Evolutionary conservation across 305 asterid species (phyloP).

Genomic region (Solanum hybrid): DNA sequence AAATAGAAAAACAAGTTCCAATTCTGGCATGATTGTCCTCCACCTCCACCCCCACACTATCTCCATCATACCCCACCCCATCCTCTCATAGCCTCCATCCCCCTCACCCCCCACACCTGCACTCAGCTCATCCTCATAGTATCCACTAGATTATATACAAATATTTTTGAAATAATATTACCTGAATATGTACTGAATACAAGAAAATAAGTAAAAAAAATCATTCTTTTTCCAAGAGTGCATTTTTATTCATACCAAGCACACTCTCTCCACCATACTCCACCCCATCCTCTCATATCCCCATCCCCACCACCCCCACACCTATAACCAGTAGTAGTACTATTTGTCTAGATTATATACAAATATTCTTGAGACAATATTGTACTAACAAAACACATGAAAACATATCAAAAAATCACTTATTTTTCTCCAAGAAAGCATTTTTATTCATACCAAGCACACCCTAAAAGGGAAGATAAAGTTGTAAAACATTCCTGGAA

Average conservation of each 20-base stretch:
- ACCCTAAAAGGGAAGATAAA: not conserved
- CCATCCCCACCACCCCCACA: not conserved
- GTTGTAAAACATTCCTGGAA: not conserved
- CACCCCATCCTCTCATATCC: not conserved
- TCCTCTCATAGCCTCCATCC: no score
- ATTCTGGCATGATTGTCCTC: no score
- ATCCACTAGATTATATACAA: not conserved
- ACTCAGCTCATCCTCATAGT: not conserved
- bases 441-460: not conserved
- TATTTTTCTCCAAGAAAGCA: not conserved
- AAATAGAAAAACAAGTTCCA: no score
- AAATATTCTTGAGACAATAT: not conserved
- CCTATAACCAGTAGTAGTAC: not conserved
- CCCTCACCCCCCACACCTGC: not conserved
- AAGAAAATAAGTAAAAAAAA: not conserved
- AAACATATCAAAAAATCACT: not conserved
- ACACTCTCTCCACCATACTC: not conserved
- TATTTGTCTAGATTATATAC: not conserved
- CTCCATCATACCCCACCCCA: no score
- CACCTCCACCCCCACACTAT: no score
- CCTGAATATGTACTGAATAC: not conserved
- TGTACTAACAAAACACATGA: not conserved
- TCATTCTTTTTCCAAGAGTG: not conserved
- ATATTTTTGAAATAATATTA: not conserved
- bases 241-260: not conserved